Evolutionary conservation across 1,284 basidiomycete species (phyloP), one percentile per base, ranked within the genome.

Genomic region (Phylloporus sp.): DNA sequence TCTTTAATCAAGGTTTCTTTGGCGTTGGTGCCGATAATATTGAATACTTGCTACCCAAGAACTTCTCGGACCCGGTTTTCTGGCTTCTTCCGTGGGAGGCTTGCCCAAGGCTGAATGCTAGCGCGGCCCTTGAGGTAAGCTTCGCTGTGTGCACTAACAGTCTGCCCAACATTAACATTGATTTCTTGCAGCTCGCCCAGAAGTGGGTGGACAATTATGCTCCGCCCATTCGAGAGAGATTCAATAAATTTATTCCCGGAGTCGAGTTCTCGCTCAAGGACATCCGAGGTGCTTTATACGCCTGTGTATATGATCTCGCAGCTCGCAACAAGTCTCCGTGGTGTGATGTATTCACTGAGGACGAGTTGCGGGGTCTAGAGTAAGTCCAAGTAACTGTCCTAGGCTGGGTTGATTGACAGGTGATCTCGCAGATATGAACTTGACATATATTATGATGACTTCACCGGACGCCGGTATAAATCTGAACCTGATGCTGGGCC

Each of bases 231-330:
- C 72, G 72, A 12, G 68, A 75, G 42, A 76, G 78, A 50, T 70
- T 84, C 51, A 79, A 79, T 67, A 64, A 70, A 56, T 66, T 77
- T 26, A 60, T 82, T 4, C 77, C 79, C 2, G 75, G 72, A 2
- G 68, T 80, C n/a, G 64, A 66, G 63, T 70, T 47, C 24, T 47
- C 46, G 13, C n/a, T 51, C 11, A 18, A 51, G 11, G 49, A 34
- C 44, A 20, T 42, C 42, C 17, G 39, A 44, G 40, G 29, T 24
- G 82, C 82, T 51, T 69, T 83, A n/a, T 84, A 81, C 66, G 79
- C 78, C 8, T 83, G 81, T 63, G 80, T 81, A 39, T 83, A 81
- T 65, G 81, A 82, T 64, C 73, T 79, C 49, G 82, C 81, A 6
- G 73, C 76, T 18, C 72, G 70, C 58, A 75, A 76, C 3, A 65